These are phyloP conservation scores for Zygnema cylindricum DNA, from an alignment of 139 green algal species.

Conservation along the genomic window DNA sequence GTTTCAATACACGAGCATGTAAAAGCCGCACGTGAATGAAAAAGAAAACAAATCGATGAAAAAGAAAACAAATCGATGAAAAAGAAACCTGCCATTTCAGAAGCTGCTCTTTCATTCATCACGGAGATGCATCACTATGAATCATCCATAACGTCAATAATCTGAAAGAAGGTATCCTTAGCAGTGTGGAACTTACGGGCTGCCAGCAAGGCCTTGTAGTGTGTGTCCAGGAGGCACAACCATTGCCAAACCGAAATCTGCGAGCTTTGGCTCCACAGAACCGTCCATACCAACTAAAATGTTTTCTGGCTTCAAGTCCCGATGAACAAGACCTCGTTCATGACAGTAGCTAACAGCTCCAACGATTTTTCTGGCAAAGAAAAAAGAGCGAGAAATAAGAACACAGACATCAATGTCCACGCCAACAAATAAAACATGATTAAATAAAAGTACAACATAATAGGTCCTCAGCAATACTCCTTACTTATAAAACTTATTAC, in stretches of 20 bases:
- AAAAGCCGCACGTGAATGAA: no score
- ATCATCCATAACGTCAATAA: no score
- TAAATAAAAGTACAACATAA: no score
- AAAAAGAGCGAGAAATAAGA: no score
- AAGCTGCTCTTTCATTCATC: no score
- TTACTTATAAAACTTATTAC: no score
- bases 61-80: not conserved
- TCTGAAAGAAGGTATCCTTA: not conserved
- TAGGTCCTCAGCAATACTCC: no score
- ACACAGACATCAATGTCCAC: no score
- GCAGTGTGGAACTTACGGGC: slow-evolving; percentile 67
- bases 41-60: not conserved
- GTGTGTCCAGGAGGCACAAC: slow-evolving; percentile 81
- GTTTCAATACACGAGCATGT: no score
- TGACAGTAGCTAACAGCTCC: slow-evolving; percentile 88
- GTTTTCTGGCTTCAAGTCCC: slow-evolving; percentile 27
- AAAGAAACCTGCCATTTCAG: no score
- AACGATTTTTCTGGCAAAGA: slow-evolving; percentile 87
- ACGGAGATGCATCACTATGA: no score
- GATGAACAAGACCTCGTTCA: slow-evolving; percentile 77
- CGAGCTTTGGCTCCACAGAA: slow-evolving; percentile 87
- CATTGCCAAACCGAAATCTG: slow-evolving; percentile 86
- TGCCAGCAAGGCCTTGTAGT: slow-evolving; percentile 81
- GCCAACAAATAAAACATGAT: no score
- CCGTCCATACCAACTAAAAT: slow-evolving; percentile 72